A percentile compares a stretch with the other conserved stretches of the same genome.
These are phyloP conservation scores for Leonotis leonurus DNA, from an alignment of 257 asterid species.

Conservation along the genomic window DNA sequence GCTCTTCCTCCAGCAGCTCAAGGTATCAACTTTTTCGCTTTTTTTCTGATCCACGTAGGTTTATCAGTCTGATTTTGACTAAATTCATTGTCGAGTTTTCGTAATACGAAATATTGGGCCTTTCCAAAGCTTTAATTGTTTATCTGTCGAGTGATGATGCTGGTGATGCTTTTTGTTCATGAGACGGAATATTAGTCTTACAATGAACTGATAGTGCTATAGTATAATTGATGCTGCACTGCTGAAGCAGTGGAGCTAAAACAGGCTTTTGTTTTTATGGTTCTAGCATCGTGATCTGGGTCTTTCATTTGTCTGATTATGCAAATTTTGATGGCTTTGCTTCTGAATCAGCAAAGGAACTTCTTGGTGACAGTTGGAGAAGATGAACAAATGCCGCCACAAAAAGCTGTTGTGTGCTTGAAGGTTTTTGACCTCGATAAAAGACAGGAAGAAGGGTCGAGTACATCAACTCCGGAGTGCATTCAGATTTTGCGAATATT, in stretches of 20 bases:
- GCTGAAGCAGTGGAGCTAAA: conserved; percentile 3
- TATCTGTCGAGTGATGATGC: too few species aligned
- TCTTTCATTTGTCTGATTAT: conserved; percentile 6
- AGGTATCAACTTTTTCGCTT: too few species aligned
- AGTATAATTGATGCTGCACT: not conserved
- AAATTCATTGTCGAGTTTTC: too few species aligned
- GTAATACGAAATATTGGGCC: too few species aligned
- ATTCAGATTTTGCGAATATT: conserved; percentile 76
- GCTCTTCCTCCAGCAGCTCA: conserved; percentile 89
- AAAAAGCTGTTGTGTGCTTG: conserved; percentile 55
- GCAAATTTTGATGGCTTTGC: not conserved
- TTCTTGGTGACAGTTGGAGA: conserved; percentile 82
- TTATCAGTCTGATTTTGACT: too few species aligned
- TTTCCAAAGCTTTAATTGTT: too few species aligned
- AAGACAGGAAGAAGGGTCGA: conserved; percentile 75
- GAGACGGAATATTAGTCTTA: too few species aligned
- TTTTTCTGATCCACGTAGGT: too few species aligned
- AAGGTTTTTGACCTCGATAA: conserved; percentile 89
- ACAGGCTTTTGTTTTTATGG: not conserved
- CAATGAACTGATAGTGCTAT: not conserved
- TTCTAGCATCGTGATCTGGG: not conserved
- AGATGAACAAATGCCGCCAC: conserved; percentile 74
- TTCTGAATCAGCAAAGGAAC: conserved; percentile 72
- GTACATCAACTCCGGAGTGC: conserved; percentile 73
- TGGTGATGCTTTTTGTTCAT: too few species aligned